These are phyloP conservation scores for Pterulicium gracile DNA, from an alignment of 1,284 basidiomycete species.

Conservation along the genomic window DNA sequence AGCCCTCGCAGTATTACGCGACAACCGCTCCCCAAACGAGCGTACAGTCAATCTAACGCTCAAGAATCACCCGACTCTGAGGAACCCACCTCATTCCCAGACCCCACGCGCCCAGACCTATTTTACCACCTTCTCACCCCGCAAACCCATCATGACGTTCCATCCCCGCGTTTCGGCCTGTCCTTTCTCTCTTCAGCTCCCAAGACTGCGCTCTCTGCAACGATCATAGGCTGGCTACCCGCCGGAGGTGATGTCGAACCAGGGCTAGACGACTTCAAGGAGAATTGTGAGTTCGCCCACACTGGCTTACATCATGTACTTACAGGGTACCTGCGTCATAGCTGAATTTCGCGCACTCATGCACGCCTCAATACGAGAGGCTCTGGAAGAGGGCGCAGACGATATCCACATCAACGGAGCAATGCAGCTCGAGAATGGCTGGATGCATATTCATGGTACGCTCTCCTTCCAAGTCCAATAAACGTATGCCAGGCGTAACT, in stretches of 20 bases:
- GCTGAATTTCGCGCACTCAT: conserved; percentile 48
- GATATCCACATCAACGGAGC: conserved; percentile 57
- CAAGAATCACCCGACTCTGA: not conserved
- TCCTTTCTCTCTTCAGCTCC: conserved; percentile 45
- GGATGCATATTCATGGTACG: conserved; percentile 75
- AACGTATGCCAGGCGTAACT: too few relatives aligned
- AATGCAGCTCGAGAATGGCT: conserved; percentile 53
- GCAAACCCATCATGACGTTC: conserved; percentile 34
- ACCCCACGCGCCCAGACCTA: conserved; percentile 50
- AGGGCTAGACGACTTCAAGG: conserved; percentile 55
- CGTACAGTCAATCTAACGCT: not conserved
- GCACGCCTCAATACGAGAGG: conserved; percentile 45
- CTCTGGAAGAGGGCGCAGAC: conserved; percentile 45
- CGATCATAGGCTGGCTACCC: conserved; percentile 62
- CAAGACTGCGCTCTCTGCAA: conserved; percentile 30
- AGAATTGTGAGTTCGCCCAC: conserved; percentile 42
- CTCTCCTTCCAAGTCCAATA: too few relatives aligned
- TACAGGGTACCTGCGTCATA: conserved; percentile 16
- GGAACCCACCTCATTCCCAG: conserved; percentile 15
- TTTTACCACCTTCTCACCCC: conserved; percentile 56
- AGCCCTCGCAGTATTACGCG: too few relatives aligned
- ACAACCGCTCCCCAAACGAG: too few relatives aligned
- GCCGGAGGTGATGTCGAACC: conserved; percentile 31
- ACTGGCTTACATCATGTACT: not conserved
- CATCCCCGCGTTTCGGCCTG: conserved; percentile 44